Evolutionary conservation across 805 yeast species (phyloP), one percentile per base, ranked within the genome.

Genomic region (Saccharomyces jurei): DNA sequence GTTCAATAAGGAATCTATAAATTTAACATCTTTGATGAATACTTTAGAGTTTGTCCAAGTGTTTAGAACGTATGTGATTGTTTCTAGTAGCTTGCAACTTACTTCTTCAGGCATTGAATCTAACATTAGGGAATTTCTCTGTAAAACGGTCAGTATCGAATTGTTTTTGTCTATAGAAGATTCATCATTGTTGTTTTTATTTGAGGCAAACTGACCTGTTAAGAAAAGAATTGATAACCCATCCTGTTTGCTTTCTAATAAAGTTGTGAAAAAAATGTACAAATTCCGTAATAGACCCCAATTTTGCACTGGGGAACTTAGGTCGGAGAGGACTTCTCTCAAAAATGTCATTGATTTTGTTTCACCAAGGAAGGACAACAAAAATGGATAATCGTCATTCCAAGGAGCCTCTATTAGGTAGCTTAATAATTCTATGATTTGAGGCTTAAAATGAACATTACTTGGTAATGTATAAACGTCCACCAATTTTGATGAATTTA

Each of bases 301-400:
- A 58, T 78, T 80, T 52, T 80, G 82, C 57, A 82, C 73, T 0
- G 80, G 73, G 58, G 79, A 81, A 29, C 79, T 77, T 61, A 90
- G 72, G 60, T 88, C 90, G 0, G 76, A 59, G 0, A 82, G 78
- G 29, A 92, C 67, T 1, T 85, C 77, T n/a, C 76, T 74, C 9
- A 88, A 72, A 29, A 92, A 74, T 3, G 81, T 69, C 28, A 77
- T 77, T 0, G 96, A 79, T 59, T 81, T 77, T 21, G 77, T 74
- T n/a, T 78, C 74, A 3, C 96, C 94, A 52, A 92, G 71, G 65
- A 89, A 89, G 0, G 97, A 87, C 44, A 92, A 74, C 50, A 92
- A 71, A 0, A 96, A 89, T 3, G 96, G 96, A 32, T 84, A 80
- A 28, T 80, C 82, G 4, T 72, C 71, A 6, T 74, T 74, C 84